Evolutionary conservation across 2,329 filamentous ascomycete species (phyloP).

Genomic region (Botryotinia convoluta): DNA sequence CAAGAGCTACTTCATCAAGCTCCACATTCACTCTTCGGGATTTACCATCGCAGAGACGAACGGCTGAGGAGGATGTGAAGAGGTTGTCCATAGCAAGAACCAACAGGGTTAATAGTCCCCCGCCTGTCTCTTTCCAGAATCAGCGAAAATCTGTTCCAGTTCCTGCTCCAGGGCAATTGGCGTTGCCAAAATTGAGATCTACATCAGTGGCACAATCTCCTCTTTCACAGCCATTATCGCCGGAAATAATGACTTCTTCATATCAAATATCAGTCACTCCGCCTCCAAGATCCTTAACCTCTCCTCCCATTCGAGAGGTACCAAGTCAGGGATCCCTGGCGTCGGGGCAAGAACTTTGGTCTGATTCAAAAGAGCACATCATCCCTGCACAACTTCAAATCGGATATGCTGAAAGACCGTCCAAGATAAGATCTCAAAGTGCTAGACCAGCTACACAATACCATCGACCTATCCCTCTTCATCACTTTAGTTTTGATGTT

Average conservation of each 20-base stretch:
- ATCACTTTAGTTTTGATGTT: conserved; percentile 18
- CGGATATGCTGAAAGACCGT: background rate
- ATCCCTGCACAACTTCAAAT: background rate
- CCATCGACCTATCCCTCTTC: conserved; percentile 17
- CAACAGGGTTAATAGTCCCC: conserved; percentile 9
- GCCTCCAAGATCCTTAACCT: background rate
- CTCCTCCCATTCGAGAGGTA: background rate
- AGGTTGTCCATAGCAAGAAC: conserved; percentile 19
- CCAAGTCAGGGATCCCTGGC: background rate
- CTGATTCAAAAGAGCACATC: background rate
- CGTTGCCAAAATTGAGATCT: background rate
- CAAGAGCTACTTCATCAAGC: conserved; percentile 13
- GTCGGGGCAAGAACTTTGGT: conserved; percentile 3
- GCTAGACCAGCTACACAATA: conserved; percentile 6
- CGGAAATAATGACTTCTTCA: background rate
- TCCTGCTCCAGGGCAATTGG: background rate
- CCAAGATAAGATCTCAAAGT: conserved; percentile 10
- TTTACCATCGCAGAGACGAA: conserved; percentile 20
- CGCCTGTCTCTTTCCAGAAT: conserved; percentile 25
- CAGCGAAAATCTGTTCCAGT: conserved; percentile 17
- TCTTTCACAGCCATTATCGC: background rate
- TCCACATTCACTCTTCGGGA: conserved; percentile 20
- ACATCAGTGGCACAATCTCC: background rate
- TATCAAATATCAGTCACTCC: background rate
- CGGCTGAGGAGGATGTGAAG: conserved; percentile 6